Evolutionary conservation across 2,329 filamentous ascomycete species (phyloP), one percentile per base, ranked within the genome.

Genomic region (Fusarium sp.): DNA sequence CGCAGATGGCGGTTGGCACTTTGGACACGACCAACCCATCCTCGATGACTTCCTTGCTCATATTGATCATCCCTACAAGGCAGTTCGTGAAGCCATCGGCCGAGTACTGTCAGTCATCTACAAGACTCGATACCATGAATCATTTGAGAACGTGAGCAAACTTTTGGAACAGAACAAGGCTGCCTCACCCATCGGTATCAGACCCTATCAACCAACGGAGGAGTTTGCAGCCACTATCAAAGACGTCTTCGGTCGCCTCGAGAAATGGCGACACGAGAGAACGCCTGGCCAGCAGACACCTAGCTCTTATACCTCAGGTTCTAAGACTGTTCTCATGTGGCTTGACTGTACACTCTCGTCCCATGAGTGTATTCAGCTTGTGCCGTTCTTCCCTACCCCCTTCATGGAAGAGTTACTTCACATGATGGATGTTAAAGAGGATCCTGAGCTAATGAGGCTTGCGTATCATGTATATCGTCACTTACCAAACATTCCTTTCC

Each of bases 351-450:
- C 93, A 17, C 84, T 99, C 5, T 93, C 92, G 4, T 97, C 93
- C 1, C 92, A 96, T 67, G 96, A 98, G 77, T 99, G 96, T 79
- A 97, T 89, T 0, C 91, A 96, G 75, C 87, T 99, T 15, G 89
- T 96, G 19, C 89, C 90, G 5, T 98, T 97, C 86, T 98, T 99
- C 83, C 92, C 94, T 0, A 87, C 92, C 35, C 85, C 91, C 0
- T 95, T 98, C 75, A 96, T 97, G 78, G 92, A 96, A 73, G 92
- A 97, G 77, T 87, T 99, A 15, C 83, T 99, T 52, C 94, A 99
- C 83, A 99, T 99, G 96, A 99, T 99, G 95, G 96, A 99, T 75
- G 93, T 99, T 77, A 98, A 98, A 79, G 96, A 99, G 79, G 96
- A 99, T 74, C 94, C 93, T 0, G 96, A 99, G 79, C 86, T 99